Conservation (phyloP, 192 early-diverging fungal genomes). For the Coemansia sp. region DNA sequence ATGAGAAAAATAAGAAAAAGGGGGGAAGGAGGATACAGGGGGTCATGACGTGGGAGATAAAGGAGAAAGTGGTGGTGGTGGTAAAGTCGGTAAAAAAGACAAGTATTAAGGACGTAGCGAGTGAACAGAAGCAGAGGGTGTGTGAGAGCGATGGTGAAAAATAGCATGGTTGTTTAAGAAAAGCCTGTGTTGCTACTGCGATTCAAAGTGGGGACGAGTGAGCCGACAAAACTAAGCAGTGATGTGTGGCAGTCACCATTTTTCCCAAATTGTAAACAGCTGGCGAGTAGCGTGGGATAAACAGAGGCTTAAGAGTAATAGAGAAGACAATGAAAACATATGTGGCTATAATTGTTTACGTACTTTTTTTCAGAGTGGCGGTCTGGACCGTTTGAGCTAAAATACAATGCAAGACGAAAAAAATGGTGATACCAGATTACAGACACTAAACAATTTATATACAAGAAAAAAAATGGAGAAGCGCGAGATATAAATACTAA, state of each 20-base stretch:
- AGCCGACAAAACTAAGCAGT: conserved; percentile 2
- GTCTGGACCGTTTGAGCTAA: conserved; percentile 3
- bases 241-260: background rate
- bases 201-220: background rate
- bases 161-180: conserved; percentile 4
- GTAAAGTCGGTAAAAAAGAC: conserved; percentile 1
- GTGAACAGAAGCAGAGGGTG: background rate
- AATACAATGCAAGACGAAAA: conserved; percentile 5
- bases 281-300: conserved; percentile 6
- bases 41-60: conserved; percentile 4
- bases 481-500: background rate
- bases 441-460: background rate
- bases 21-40: background rate
- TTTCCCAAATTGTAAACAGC: background rate
- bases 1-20: background rate
- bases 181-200: background rate
- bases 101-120: background rate
- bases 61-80: background rate
- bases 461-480: background rate
- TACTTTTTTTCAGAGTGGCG: conserved; percentile 4
- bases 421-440: background rate
- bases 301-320: background rate
- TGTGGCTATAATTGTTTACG: background rate
- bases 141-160: background rate
- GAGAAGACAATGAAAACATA: background rate